A percentile compares a stretch with the other conserved stretches of the same genome.
These are phyloP conservation scores for Laburnicola sp. DNA, from an alignment of 2,329 filamentous ascomycete genomes.

Conservation along the genomic window DNA sequence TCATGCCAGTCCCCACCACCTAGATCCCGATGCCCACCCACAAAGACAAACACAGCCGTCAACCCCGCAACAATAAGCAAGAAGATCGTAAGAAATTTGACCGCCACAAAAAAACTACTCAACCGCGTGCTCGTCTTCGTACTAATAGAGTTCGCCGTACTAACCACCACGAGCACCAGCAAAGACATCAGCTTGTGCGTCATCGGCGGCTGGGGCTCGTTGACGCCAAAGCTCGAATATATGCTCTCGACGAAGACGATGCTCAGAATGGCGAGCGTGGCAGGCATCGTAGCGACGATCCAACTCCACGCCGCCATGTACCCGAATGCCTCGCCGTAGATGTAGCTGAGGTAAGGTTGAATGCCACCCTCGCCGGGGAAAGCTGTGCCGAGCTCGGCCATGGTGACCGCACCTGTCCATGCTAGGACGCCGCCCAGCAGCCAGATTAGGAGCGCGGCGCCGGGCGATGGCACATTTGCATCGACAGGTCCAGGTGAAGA, in stretches of 20 bases:
- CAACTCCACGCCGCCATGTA: conserved; percentile 68
- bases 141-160: conserved; percentile 49
- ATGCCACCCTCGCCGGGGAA: conserved; percentile 68
- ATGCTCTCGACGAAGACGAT: conserved; percentile 60
- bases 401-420: conserved; percentile 65
- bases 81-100: conserved; percentile 43
- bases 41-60: conserved; percentile 36
- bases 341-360: conserved; percentile 64
- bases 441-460: conserved; percentile 62
- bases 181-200: conserved; percentile 47
- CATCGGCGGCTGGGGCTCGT: conserved; percentile 55
- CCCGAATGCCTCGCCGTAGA: conserved; percentile 63
- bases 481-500: conserved; percentile 66
- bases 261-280: conserved; percentile 64
- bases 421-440: conserved; percentile 64
- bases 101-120: conserved; percentile 44
- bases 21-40: conserved; percentile 31
- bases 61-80: conserved; percentile 43
- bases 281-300: conserved; percentile 67
- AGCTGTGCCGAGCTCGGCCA: conserved; percentile 66
- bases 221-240: conserved; percentile 59
- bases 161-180: conserved; percentile 46
- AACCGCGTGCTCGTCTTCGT: conserved; percentile 47
- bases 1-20: conserved; percentile 41
- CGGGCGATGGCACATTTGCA: conserved; percentile 65